phyloP scores from a whole-genome alignment of 2,329 filamentous ascomycete genomes.

The Beauveria sp. region DNA sequence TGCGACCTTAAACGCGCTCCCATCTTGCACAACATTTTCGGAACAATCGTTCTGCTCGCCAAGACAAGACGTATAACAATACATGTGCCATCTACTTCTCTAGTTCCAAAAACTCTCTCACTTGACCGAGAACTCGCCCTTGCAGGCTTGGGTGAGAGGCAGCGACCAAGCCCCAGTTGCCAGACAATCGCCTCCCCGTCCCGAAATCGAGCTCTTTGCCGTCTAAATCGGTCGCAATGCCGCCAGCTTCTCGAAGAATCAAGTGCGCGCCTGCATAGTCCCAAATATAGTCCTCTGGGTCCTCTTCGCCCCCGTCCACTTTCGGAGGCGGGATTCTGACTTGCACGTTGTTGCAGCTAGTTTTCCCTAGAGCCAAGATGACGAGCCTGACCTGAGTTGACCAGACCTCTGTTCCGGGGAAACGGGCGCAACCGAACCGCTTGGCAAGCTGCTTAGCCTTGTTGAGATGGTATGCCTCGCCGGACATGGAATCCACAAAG shows the following conservation, averaged over 20 bases:
- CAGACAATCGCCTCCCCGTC: neutral
- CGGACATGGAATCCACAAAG: neutral
- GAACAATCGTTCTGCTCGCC: neutral
- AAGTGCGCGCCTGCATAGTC: constrained; percentile 4
- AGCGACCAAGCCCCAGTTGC: neutral
- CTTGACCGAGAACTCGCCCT: neutral
- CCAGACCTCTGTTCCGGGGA: constrained; percentile 6
- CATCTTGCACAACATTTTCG: neutral
- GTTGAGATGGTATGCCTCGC: neutral
- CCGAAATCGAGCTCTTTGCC: constrained; percentile 4
- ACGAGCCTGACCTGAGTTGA: constrained; percentile 1
- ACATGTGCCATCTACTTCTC: no score
- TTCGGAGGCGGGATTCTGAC: neutral
- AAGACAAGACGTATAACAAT: no score
- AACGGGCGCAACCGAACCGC: neutral
- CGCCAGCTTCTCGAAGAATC: neutral
- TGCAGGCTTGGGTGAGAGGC: neutral
- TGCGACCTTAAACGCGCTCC: neutral
- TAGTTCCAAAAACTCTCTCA: neutral
- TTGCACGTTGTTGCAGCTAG: neutral
- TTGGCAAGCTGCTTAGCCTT: neutral
- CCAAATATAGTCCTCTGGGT: constrained; percentile 1
- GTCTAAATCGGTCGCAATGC: neutral
- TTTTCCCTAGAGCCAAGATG: neutral
- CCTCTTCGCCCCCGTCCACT: neutral